Evolutionary conservation across 2,329 filamentous ascomycete genomes (phyloP).

Genomic region (Apiospora marii): DNA sequence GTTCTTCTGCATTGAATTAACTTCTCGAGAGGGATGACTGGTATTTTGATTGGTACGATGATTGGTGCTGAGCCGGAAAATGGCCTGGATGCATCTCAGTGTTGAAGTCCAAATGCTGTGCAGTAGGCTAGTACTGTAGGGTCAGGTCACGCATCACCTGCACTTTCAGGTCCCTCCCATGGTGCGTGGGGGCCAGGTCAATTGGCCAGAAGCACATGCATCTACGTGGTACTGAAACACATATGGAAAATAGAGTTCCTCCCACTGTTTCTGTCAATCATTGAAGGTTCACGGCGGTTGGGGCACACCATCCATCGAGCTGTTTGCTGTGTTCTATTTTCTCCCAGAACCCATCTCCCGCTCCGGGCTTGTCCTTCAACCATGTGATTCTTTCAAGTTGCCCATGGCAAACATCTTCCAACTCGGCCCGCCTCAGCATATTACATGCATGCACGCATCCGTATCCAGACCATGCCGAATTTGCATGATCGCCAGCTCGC

Average conservation of each 20-base stretch:
- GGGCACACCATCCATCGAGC: too few species aligned
- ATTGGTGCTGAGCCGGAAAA: background rate
- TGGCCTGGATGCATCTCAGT: background rate
- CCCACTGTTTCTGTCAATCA: background rate
- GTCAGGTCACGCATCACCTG: background rate
- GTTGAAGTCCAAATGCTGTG: background rate
- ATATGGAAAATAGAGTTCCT: background rate
- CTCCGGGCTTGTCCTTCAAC: background rate
- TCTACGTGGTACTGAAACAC: background rate
- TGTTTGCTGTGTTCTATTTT: background rate
- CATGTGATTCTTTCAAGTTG: background rate
- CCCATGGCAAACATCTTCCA: background rate
- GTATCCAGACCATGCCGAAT: background rate
- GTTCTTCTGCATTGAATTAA: background rate
- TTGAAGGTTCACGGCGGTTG: background rate
- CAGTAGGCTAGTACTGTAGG: background rate
- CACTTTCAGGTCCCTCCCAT: background rate
- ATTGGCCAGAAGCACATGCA: background rate
- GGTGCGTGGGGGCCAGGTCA: background rate
- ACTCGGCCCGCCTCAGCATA: conserved; percentile 2
- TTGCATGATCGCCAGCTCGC: background rate
- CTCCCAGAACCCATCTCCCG: background rate
- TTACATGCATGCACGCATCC: background rate
- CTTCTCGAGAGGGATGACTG: background rate
- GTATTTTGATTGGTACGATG: background rate